phyloP scores from a whole-genome alignment of 1,284 basidiomycete genomes.

The Ceratobasidium sp. region DNA sequence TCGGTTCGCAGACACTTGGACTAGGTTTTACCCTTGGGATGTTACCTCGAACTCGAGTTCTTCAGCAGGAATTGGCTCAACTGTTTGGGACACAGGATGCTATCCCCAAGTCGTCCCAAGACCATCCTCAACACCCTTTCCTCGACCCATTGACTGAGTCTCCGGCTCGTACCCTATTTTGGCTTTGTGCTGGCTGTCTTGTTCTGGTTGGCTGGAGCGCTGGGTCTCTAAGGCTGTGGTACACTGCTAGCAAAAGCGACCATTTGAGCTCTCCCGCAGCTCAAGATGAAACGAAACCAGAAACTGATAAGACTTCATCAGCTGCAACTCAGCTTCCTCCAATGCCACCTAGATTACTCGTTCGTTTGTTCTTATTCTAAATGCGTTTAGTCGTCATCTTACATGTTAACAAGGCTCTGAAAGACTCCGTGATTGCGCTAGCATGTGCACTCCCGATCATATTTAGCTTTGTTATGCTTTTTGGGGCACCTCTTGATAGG shows the following conservation, averaged over 20 bases:
- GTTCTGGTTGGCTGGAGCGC: slow-evolving; percentile 83
- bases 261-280: neutral
- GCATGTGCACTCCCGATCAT: slow-evolving; percentile 65
- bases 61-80: slow-evolving; percentile 51
- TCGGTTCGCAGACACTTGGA: slow-evolving; percentile 79
- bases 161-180: slow-evolving; percentile 72
- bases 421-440: slow-evolving; percentile 70
- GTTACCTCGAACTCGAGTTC: slow-evolving; percentile 72
- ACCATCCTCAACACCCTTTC: slow-evolving; percentile 76
- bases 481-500: slow-evolving; percentile 82
- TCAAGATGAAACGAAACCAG: slow-evolving; percentile 41
- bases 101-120: slow-evolving; percentile 62
- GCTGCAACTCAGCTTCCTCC: slow-evolving; percentile 51
- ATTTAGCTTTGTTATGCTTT: slow-evolving; percentile 70
- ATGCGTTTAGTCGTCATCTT: neutral
- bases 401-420: slow-evolving; percentile 60
- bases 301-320: slow-evolving; percentile 37
- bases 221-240: slow-evolving; percentile 72
- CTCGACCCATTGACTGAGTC: slow-evolving; percentile 75
- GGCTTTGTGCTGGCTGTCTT: slow-evolving; percentile 70
- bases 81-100: slow-evolving; percentile 45
- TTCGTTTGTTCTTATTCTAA: neutral
- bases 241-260: neutral
- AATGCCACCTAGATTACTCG: slow-evolving; percentile 57
- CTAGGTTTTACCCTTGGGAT: slow-evolving; percentile 76